Evolutionary conservation across 1,284 basidiomycete genomes (phyloP).

Genomic region (Takashimella koratensis): DNA sequence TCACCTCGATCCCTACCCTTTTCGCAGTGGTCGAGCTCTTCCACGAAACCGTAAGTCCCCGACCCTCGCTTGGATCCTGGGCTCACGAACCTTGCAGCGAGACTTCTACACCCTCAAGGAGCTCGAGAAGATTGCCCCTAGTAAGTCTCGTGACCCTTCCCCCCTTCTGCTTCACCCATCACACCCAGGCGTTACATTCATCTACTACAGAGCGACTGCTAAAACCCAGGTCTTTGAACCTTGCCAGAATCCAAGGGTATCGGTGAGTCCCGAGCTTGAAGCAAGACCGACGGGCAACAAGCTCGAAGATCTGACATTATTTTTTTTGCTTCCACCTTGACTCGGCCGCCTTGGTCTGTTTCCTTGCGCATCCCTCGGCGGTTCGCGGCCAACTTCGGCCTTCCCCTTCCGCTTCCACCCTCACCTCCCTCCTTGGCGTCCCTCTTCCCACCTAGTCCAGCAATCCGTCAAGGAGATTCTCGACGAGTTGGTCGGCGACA

Average conservation of each 20-base stretch:
- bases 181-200: too few relatives aligned
- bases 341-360: neutral
- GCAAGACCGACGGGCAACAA: too few relatives aligned
- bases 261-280: conserved; percentile 55
- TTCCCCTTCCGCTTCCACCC: too few relatives aligned
- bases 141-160: conserved; percentile 21
- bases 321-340: neutral
- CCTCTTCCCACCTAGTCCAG: conserved; percentile 57
- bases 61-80: neutral
- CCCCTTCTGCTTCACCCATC: neutral
- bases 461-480: conserved; percentile 85
- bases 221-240: too few relatives aligned
- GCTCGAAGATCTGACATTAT: neutral
- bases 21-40: conserved; percentile 70
- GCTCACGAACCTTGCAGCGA: conserved; percentile 54
- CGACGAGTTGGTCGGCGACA: conserved; percentile 76
- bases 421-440: too few relatives aligned
- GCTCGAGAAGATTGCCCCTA: conserved; percentile 63
- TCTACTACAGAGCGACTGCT: too few relatives aligned
- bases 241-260: conserved; percentile 86
- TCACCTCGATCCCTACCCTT: neutral
- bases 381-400: too few relatives aligned
- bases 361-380: too few relatives aligned
- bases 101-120: conserved; percentile 85
- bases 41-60: conserved; percentile 67